phyloP scores from a whole-genome alignment of 768 basidiomycete species.

The Sarcodon sp. region DNA sequence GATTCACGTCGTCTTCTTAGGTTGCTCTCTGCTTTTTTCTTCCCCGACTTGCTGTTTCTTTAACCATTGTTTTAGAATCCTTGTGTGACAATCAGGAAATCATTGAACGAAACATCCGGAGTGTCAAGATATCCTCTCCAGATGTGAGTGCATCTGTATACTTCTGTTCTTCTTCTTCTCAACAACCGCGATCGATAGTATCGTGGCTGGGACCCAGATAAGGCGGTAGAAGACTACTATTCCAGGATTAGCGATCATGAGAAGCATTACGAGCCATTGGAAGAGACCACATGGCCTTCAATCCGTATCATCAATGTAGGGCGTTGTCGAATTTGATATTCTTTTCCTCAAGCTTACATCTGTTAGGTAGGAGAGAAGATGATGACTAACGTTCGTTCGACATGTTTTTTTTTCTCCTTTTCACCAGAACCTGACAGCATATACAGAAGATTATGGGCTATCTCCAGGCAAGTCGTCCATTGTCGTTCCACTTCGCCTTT shows the following conservation, averaged over 20 bases:
- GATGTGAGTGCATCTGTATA: conserved; percentile 46
- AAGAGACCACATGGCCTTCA: conserved; percentile 84
- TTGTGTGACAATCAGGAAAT: conserved; percentile 87
- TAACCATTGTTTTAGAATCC: conserved; percentile 44
- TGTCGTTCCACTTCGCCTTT: background rate
- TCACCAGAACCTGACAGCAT: background rate
- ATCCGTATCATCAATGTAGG: conserved; percentile 89
- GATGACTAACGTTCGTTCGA: conserved; percentile 67
- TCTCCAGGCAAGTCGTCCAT: conserved; percentile 44
- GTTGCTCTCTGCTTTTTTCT: conserved; percentile 23
- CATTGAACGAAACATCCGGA: conserved; percentile 88
- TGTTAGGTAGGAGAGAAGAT: conserved; percentile 87
- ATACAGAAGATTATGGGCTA: conserved; percentile 76
- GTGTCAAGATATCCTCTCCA: conserved; percentile 96
- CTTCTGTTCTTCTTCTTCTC: background rate
- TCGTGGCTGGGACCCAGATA: conserved; percentile 83
- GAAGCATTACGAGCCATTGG: conserved; percentile 79
- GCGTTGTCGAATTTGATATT: conserved; percentile 4
- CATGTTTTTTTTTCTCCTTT: background rate
- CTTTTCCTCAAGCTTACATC: background rate
- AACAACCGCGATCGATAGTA: conserved; percentile 42
- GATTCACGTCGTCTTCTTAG: conserved; percentile 89
- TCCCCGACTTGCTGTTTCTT: background rate
- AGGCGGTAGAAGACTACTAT: conserved; percentile 89
- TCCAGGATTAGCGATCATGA: conserved; percentile 81